phyloP scores from a whole-genome alignment of 2,329 filamentous ascomycete genomes.

The Diaporthe nobilis region DNA sequence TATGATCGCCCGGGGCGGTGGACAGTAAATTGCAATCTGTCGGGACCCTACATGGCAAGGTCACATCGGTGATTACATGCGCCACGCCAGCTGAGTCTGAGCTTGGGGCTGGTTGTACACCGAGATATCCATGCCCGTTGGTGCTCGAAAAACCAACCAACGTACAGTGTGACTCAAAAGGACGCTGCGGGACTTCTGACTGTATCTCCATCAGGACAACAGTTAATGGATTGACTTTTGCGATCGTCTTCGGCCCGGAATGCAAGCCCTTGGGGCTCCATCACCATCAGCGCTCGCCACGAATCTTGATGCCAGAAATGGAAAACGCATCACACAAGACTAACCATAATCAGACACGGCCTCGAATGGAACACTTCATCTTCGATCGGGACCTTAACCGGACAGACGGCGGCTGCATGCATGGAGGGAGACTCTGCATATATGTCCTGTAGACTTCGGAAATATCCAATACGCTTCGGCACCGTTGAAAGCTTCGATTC shows the following conservation, averaged over 20 bases:
- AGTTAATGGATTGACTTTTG: not conserved
- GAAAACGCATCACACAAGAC: not conserved
- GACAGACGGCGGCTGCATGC: conserved; percentile 19
- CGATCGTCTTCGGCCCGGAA: not conserved
- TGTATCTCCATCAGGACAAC: not conserved
- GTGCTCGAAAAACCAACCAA: not conserved
- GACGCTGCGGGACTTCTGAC: not conserved
- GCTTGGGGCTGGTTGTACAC: not conserved
- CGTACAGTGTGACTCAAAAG: conserved; percentile 10
- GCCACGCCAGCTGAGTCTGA: conserved; percentile 6
- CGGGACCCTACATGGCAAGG: conserved; percentile 17
- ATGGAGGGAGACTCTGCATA: conserved; percentile 1
- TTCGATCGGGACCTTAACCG: conserved; percentile 27
- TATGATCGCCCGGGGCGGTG: conserved; percentile 19
- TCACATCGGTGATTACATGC: conserved; percentile 34
- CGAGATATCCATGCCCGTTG: not conserved
- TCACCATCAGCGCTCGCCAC: not conserved
- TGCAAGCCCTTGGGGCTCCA: not conserved
- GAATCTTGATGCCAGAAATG: not conserved
- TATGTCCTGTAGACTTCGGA: not conserved
- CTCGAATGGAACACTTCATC: conserved; percentile 20
- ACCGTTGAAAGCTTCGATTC: conserved; percentile 20
- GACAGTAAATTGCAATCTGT: conserved; percentile 19
- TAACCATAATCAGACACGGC: conserved; percentile 12
- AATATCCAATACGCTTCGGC: conserved; percentile 13